phyloP scores from a whole-genome alignment of 495 filamentous ascomycete genomes.

The Achaetomiella virescens region DNA sequence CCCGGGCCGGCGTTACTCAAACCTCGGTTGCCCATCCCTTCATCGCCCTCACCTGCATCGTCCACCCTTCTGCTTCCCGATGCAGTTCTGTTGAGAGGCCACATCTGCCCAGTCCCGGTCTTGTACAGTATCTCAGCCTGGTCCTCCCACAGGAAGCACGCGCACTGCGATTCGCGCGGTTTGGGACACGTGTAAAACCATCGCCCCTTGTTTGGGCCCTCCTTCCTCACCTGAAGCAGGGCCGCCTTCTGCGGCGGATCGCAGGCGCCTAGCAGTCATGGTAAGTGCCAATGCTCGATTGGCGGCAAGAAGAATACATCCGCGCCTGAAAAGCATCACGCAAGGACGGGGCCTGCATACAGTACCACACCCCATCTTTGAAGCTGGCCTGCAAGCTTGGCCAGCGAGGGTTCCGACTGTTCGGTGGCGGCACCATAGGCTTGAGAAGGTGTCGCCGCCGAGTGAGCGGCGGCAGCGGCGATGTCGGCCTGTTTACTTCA shows the following conservation, averaged over 20 bases:
- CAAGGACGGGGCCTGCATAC: too few relatives aligned
- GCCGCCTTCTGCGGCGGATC: constrained; percentile 53
- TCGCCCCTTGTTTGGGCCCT: constrained; percentile 57
- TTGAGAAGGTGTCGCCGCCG: too few relatives aligned
- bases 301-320: too few relatives aligned
- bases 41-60: too few relatives aligned
- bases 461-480: too few relatives aligned
- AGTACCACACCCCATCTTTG: constrained; percentile 9
- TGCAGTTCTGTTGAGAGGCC: background rate
- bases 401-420: background rate
- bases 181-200: constrained; percentile 65
- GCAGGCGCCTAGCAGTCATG: constrained; percentile 51
- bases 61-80: background rate
- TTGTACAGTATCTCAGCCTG: constrained; percentile 55
- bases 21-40: too few relatives aligned
- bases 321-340: too few relatives aligned
- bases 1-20: too few relatives aligned
- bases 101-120: constrained; percentile 14
- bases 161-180: constrained; percentile 45
- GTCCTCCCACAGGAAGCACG: constrained; percentile 67
- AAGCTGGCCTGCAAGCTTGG: background rate
- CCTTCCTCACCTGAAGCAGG: constrained; percentile 58
- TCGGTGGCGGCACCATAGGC: background rate
- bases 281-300: too few relatives aligned
- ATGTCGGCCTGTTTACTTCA: too few relatives aligned